Evolutionary conservation across 371 early-diverging fungal species (phyloP).

Genomic region (Rhizomucor pusillus): DNA sequence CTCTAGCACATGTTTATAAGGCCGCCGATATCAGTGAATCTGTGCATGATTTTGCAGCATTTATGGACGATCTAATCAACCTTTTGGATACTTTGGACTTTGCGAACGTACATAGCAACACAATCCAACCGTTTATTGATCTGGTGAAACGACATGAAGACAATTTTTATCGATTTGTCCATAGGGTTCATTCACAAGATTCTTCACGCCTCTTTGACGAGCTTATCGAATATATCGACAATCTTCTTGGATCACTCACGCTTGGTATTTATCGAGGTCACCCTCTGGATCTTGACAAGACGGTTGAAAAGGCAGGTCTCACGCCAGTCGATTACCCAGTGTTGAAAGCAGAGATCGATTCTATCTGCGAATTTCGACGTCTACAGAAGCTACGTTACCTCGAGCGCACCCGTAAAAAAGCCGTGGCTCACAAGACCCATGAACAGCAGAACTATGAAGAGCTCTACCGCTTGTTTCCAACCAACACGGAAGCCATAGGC

Average conservation of each 20-base stretch:
- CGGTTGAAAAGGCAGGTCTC: constrained; percentile 17
- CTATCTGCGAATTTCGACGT: constrained; percentile 26
- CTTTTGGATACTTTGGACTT: constrained; percentile 48
- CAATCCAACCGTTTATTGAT: constrained; percentile 41
- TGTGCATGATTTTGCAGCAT: constrained; percentile 52
- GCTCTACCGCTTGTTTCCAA: constrained; percentile 22
- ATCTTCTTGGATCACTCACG: constrained; percentile 24
- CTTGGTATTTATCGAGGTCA: constrained; percentile 23
- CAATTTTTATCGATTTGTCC: constrained; percentile 59
- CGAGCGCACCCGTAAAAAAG: constrained; percentile 37
- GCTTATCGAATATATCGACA: constrained; percentile 35
- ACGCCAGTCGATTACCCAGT: constrained; percentile 16
- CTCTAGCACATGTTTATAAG: constrained; percentile 65
- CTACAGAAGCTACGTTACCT: constrained; percentile 35
- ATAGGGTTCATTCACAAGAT: constrained; percentile 57
- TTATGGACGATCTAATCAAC: constrained; percentile 58
- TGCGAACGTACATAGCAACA: constrained; percentile 26
- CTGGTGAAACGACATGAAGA: constrained; percentile 56
- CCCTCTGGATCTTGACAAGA: constrained; percentile 17
- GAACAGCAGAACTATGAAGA: constrained; percentile 18
- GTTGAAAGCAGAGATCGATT: constrained; percentile 35
- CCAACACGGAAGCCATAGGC: constrained; percentile 21
- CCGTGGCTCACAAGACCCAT: constrained; percentile 16
- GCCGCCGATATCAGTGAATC: constrained; percentile 65
- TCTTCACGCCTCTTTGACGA: constrained; percentile 39